Base-by-base conservation (phyloP, 2,329 filamentous ascomycete species). In the Xylariaceae sp. region DNA sequence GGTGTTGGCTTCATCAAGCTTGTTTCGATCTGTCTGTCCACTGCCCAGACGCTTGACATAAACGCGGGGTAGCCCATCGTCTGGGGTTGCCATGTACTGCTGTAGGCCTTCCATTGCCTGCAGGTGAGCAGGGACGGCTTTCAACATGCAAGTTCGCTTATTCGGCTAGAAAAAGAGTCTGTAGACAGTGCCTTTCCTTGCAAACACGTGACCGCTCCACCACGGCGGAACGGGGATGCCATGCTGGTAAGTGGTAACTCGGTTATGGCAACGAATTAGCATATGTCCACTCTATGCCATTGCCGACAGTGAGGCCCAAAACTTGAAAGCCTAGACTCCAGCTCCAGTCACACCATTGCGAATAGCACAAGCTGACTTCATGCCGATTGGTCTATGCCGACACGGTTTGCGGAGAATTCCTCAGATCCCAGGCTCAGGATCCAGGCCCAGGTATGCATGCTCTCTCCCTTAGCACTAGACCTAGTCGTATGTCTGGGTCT, bases 361-460 rank as follows among this genome's bases (percentile, higher is more conserved):
- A 11, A 6, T 7, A 11, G 6, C 21, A 11, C 21, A 11, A 6
- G 11, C 11, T 24, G 21, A 24, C 7, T 24, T 24, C 6, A 24
- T 33, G 17, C 17, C 18, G 21, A 40, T 18, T 31, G 26, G 8
- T 28, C 9, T 28, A 13, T 18, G 28, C 28, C 14, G 18, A 23
- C 16, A 14, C 38, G 31, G 31, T 33, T 31, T 4, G 30, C 18
- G 8, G 32, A 28, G 38, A 48, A 44, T 48, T 48, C 51, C 31
- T 41, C 16, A 46, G 43, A 39, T 37, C 46, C 41, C 39, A 38
- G n/a, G n/a, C n/a, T n/a, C n/a, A n/a, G n/a, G n/a, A n/a, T n/a
- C n/a, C n/a, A n/a, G n/a, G n/a, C n/a, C n/a, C n/a, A 32, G 36
- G 39, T 35, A 40, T 30, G 29, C 24, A 24, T 36, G 36, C 36